Percentiles rank a stretch among this genome's conserved stretches.
phyloP scores from a whole-genome alignment of 2,329 filamentous ascomycete species.

The Fusarium protoensiforme region DNA sequence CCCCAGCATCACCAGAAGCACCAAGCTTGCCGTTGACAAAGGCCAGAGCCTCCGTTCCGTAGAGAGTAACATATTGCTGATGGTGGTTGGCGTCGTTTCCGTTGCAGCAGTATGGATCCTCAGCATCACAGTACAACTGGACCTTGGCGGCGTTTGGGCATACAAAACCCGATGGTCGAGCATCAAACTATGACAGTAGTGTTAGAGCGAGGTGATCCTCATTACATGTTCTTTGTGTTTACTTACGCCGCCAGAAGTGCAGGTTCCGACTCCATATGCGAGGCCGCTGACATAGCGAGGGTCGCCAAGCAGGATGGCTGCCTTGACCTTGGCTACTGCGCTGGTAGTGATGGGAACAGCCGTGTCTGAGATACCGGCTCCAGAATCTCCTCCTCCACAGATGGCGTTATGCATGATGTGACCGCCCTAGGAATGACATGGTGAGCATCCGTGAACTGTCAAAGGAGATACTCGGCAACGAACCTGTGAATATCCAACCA shows the following conservation, averaged over 20 bases:
- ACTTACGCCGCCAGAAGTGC: conserved; percentile 66
- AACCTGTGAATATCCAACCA: conserved; percentile 72
- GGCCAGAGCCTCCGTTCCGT: conserved; percentile 66
- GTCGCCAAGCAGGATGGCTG: conserved; percentile 73
- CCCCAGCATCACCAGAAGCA: neutral
- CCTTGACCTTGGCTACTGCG: conserved; percentile 68
- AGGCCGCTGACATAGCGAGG: conserved; percentile 67
- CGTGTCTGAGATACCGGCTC: conserved; percentile 56
- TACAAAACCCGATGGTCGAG: conserved; percentile 66
- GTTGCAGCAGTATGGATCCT: conserved; percentile 75
- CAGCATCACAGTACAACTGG: conserved; percentile 72
- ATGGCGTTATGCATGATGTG: conserved; percentile 73
- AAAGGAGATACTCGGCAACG: neutral
- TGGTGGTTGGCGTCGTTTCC: conserved; percentile 70
- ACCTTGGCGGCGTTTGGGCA: conserved; percentile 66
- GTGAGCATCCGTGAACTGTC: neutral
- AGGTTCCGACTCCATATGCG: conserved; percentile 70
- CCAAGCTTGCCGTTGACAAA: conserved; percentile 64
- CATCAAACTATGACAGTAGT: conserved; percentile 62
- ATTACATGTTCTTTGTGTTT: neutral
- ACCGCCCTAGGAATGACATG: conserved; percentile 56
- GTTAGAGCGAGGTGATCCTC: neutral
- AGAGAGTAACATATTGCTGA: conserved; percentile 72
- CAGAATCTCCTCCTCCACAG: conserved; percentile 67
- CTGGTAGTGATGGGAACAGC: conserved; percentile 55